Evolutionary conservation across 352 stramenopile species (phyloP).

Genomic region (Phytophthora niederhauseri): DNA sequence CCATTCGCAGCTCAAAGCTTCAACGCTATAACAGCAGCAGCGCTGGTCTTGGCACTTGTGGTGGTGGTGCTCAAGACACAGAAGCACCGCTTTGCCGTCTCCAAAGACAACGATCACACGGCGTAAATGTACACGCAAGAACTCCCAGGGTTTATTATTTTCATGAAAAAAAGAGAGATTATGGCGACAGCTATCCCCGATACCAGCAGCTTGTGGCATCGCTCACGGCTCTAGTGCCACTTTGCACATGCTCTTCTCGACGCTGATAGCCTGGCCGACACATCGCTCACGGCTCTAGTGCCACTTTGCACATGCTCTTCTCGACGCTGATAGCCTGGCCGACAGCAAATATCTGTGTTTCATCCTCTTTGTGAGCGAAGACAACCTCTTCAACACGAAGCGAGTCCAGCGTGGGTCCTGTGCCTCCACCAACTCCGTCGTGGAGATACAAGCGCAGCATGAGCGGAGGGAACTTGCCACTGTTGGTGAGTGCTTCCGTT

Average conservation of each 20-base stretch:
- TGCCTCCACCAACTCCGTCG: not conserved
- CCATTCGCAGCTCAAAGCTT: not conserved
- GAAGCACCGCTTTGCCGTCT: not conserved
- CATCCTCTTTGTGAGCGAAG: not conserved
- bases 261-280: not conserved
- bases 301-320: slow-evolving; percentile 9
- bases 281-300: not conserved
- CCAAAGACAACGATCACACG: not conserved
- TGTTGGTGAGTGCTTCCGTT: slow-evolving; percentile 17
- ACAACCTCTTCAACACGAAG: not conserved
- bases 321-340: not conserved
- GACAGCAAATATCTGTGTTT: not conserved
- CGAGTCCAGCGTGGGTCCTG: not conserved
- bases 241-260: slow-evolving; percentile 10
- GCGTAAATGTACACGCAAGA: not conserved
- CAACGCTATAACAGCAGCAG: not conserved
- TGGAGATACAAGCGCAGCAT: slow-evolving; percentile 8
- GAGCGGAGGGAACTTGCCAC: slow-evolving; percentile 15
- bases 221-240: not conserved
- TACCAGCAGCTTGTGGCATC: too few species aligned
- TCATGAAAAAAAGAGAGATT: too few species aligned
- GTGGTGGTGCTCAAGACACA: not conserved
- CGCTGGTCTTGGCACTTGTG: not conserved
- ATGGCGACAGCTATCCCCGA: too few species aligned
- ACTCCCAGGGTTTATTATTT: too few species aligned